These are phyloP conservation scores for Chimonanthus praecox DNA, from an alignment of 164 flowering plant species.

Conservation along the genomic window DNA sequence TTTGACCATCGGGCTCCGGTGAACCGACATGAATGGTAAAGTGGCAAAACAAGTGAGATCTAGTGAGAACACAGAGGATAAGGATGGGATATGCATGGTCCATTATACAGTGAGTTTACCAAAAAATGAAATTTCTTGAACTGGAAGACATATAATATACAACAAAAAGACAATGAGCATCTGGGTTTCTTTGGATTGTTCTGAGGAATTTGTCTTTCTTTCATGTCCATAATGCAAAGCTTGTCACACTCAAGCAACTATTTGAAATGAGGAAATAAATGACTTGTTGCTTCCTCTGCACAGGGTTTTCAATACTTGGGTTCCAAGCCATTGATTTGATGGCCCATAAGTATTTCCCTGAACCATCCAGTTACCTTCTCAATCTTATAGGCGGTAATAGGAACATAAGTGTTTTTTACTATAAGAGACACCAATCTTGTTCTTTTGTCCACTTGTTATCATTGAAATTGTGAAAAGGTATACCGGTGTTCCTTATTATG, in stretches of 20 bases:
- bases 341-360: neutral
- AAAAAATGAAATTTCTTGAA: neutral
- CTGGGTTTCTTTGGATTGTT: neutral
- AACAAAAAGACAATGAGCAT: neutral
- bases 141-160: neutral
- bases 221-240: neutral
- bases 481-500: no score
- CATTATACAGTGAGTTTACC: neutral
- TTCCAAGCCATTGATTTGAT: neutral
- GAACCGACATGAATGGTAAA: neutral
- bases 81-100: neutral
- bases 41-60: neutral
- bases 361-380: no score
- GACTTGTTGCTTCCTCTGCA: neutral
- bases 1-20: neutral
- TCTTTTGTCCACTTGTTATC: neutral
- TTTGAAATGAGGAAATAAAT: neutral
- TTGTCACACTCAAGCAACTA: conserved; percentile 4
- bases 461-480: no score
- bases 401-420: no score
- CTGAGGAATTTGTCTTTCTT: neutral
- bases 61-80: neutral
- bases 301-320: neutral
- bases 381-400: no score
- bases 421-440: neutral